Evolutionary conservation across 192 early-diverging fungal species (phyloP).

Genomic region (Borealophlyctis nickersoniae): DNA sequence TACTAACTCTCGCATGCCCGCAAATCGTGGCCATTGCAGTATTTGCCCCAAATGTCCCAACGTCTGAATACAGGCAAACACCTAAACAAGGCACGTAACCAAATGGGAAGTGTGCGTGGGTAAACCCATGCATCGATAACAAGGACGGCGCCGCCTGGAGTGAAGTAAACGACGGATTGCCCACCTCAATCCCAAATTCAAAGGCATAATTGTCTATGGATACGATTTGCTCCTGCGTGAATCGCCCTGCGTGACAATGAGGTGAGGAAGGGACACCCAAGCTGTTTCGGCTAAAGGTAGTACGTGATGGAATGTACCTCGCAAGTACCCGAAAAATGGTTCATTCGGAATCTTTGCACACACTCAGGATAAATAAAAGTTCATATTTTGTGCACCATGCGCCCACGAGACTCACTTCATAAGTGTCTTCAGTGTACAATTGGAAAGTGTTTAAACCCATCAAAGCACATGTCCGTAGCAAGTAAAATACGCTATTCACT

Average conservation of each 20-base stretch:
- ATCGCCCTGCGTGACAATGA: constrained; percentile 60
- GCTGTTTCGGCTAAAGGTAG: neutral
- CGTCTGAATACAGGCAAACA: constrained; percentile 84
- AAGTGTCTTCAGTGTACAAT: constrained; percentile 90
- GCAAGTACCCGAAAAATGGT: constrained; percentile 30
- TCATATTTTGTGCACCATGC: too few relatives aligned
- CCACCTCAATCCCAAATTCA: constrained; percentile 73
- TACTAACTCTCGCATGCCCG: constrained; percentile 62
- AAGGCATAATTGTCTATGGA: constrained; percentile 77
- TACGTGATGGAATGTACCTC: neutral
- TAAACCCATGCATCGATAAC: neutral
- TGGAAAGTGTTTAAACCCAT: constrained; percentile 87
- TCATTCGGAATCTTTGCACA: constrained; percentile 15
- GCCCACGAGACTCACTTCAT: constrained; percentile 49
- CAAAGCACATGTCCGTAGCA: constrained; percentile 75
- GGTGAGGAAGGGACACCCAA: neutral
- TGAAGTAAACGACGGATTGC: neutral
- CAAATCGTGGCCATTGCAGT: constrained; percentile 83
- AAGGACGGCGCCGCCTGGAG: neutral
- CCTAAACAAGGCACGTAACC: constrained; percentile 7
- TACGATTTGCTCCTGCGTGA: constrained; percentile 68
- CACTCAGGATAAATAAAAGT: too few relatives aligned
- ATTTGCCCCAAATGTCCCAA: constrained; percentile 87
- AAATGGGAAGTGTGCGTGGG: too few relatives aligned
- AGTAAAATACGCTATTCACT: constrained; percentile 56